phyloP scores from a whole-genome alignment of 2,329 filamentous ascomycete genomes.

The Boeremia lycopersici region DNA sequence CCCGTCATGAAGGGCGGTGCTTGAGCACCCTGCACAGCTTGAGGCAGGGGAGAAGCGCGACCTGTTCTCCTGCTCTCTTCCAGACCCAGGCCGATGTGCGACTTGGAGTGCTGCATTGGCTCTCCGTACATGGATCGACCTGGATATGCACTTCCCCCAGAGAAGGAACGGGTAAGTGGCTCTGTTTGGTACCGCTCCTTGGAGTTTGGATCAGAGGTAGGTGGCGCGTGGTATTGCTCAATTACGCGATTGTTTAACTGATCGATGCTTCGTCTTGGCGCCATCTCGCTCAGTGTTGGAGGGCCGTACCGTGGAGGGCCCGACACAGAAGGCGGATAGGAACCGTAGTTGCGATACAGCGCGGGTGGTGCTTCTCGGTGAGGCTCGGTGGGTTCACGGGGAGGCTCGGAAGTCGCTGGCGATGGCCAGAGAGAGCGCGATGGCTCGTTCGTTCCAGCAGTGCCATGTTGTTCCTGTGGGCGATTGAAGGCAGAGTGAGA shows the following conservation, averaged over 20 bases:
- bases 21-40: slow-evolving; percentile 92
- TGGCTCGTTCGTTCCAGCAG: slow-evolving; percentile 25
- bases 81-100: slow-evolving; percentile 71
- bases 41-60: slow-evolving; percentile 84
- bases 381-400: slow-evolving; percentile 34
- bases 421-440: slow-evolving; percentile 42
- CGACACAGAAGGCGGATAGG: slow-evolving; percentile 34
- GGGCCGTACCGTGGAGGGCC: slow-evolving; percentile 31
- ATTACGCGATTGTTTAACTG: slow-evolving; percentile 40
- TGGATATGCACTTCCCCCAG: slow-evolving; percentile 33
- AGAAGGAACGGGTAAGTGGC: slow-evolving; percentile 42
- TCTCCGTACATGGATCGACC: slow-evolving; percentile 51
- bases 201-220: slow-evolving; percentile 47
- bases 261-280: slow-evolving; percentile 42
- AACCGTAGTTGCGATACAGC: slow-evolving; percentile 40
- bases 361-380: slow-evolving; percentile 40
- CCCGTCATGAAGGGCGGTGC: slow-evolving; percentile 77
- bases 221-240: slow-evolving; percentile 48
- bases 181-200: slow-evolving; percentile 43
- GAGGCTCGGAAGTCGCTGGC: slow-evolving; percentile 30
- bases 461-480: slow-evolving; percentile 35
- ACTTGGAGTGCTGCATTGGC: slow-evolving; percentile 65
- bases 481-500: slow-evolving; percentile 48
- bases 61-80: slow-evolving; percentile 83
- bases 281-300: slow-evolving; percentile 37